Evolutionary conservation across 352 stramenopile species (phyloP).

Genomic region (Globisporangium alternatum): DNA sequence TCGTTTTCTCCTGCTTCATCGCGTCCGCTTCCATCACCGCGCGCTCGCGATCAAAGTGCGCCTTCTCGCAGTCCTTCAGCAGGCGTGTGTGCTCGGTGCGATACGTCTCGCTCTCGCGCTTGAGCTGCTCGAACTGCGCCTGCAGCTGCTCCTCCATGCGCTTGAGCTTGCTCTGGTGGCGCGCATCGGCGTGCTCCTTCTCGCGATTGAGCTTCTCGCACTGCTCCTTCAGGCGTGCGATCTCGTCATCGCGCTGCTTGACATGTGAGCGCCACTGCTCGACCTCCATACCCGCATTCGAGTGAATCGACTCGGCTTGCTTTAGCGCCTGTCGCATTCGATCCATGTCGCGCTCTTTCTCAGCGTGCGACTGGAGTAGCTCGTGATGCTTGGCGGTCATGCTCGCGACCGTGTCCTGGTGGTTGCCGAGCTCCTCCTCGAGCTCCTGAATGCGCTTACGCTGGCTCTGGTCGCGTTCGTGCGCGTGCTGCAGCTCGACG

Average conservation of each 20-base stretch:
- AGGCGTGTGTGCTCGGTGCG: constrained; percentile 44
- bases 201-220: constrained; percentile 39
- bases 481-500: constrained; percentile 30
- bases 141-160: constrained; percentile 65
- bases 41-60: constrained; percentile 56
- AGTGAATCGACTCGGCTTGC: constrained; percentile 31
- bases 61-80: constrained; percentile 48
- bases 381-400: constrained; percentile 38
- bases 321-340: constrained; percentile 36
- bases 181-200: constrained; percentile 39
- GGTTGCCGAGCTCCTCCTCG: constrained; percentile 32
- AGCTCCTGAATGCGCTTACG: constrained; percentile 29
- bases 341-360: constrained; percentile 35
- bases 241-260: constrained; percentile 48
- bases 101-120: constrained; percentile 57
- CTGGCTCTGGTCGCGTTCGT: constrained; percentile 30
- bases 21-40: constrained; percentile 44
- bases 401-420: constrained; percentile 26
- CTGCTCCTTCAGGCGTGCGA: constrained; percentile 31
- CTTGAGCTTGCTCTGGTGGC: constrained; percentile 48
- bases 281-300: constrained; percentile 32
- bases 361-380: constrained; percentile 21
- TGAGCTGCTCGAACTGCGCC: constrained; percentile 42
- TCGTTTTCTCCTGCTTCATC: constrained; percentile 41
- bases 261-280: constrained; percentile 40